A percentile compares a stretch with the other conserved stretches of the same genome.
Conservation (phyloP, 2,329 filamentous ascomycete genomes). For the Trichoderma harzianum region DNA sequence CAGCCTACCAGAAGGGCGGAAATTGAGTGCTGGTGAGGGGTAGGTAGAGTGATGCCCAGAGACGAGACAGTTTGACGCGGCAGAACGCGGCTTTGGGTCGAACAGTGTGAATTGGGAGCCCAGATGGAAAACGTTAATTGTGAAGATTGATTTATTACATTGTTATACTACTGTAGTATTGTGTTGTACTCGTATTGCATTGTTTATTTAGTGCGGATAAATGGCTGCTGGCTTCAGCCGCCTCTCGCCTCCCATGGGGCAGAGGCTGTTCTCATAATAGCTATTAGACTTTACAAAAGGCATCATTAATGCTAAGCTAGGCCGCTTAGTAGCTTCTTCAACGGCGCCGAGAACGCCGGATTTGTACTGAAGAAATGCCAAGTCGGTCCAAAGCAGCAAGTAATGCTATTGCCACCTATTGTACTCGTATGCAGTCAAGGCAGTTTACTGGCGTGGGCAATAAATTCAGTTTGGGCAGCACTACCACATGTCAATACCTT, state of each 20-base stretch:
- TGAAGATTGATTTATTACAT: not conserved
- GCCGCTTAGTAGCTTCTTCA: not conserved
- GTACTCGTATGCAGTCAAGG: too few relatives aligned
- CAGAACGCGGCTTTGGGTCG: not conserved
- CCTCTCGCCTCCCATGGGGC: not conserved
- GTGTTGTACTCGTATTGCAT: not conserved
- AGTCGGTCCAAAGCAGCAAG: not conserved
- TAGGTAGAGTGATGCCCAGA: slow-evolving; percentile 7
- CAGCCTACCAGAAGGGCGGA: slow-evolving; percentile 17
- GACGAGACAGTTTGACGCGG: not conserved
- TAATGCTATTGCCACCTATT: not conserved
- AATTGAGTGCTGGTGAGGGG: slow-evolving; percentile 16
- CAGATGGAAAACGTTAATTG: not conserved
- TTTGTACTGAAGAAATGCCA: not conserved
- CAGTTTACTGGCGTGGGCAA: not conserved
- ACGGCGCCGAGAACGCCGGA: not conserved
- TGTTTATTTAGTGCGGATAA: not conserved
- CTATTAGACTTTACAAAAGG: not conserved
- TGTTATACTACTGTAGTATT: not conserved
- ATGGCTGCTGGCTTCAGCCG: not conserved
- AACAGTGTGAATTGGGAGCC: not conserved
- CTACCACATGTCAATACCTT: not conserved
- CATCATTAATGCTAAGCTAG: not conserved
- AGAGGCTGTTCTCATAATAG: not conserved
- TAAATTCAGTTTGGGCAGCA: not conserved